Percentiles rank a stretch among this genome's conserved stretches.
These are phyloP conservation scores for Penicillium desertorum DNA, from an alignment of 495 filamentous ascomycete genomes.

Conservation along the genomic window DNA sequence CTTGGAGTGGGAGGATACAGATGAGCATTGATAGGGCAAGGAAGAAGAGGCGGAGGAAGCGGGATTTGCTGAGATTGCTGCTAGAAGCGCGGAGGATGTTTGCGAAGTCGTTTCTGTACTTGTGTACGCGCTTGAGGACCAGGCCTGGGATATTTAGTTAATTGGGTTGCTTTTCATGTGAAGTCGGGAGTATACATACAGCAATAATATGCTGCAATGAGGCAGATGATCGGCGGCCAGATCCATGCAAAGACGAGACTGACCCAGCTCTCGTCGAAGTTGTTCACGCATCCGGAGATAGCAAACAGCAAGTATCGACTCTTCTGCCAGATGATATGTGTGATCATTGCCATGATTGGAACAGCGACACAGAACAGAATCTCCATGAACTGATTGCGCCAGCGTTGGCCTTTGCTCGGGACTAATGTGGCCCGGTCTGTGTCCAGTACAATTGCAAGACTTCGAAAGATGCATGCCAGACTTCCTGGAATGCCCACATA, in stretches of 20 bases:
- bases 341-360: constrained; percentile 63
- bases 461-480: constrained; percentile 68
- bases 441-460: constrained; percentile 67
- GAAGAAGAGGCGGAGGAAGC: constrained; percentile 76
- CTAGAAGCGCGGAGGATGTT: constrained; percentile 56
- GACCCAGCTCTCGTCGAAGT: constrained; percentile 69
- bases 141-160: constrained; percentile 45
- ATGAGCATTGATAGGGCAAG: constrained; percentile 68
- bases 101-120: constrained; percentile 62
- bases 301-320: constrained; percentile 71
- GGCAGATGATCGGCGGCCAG: constrained; percentile 64
- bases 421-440: constrained; percentile 58
- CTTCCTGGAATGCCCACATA: constrained; percentile 63
- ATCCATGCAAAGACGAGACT: constrained; percentile 63
- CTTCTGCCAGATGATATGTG: constrained; percentile 68
- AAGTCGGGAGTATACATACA: constrained; percentile 51
- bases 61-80: constrained; percentile 60
- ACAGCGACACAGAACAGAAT: constrained; percentile 65
- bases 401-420: constrained; percentile 52
- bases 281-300: constrained; percentile 68
- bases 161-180: constrained; percentile 5
- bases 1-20: constrained; percentile 61
- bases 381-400: constrained; percentile 56
- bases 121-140: constrained; percentile 64
- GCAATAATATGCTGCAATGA: constrained; percentile 66